A percentile compares a stretch with the other conserved stretches of the same genome.
Conservation (phyloP, 805 yeast genomes). For the Teunomyces aglyptinius region DNA sequence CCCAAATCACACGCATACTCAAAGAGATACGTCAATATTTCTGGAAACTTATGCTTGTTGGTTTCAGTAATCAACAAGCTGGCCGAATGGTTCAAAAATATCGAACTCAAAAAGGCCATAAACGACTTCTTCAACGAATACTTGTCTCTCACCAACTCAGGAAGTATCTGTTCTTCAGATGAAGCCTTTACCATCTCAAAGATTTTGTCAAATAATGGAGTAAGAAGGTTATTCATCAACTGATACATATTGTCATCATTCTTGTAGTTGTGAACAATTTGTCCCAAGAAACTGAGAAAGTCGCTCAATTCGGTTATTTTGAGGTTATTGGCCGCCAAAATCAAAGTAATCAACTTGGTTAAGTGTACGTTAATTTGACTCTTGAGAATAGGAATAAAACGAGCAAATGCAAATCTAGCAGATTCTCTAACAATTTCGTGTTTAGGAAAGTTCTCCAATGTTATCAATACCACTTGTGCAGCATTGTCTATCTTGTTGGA, state of each 20-base stretch:
- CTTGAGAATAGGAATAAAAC: slow-evolving; percentile 73
- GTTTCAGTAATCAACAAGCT: slow-evolving; percentile 71
- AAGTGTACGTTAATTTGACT: slow-evolving; percentile 47
- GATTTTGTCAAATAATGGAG: slow-evolving; percentile 71
- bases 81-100: slow-evolving; percentile 75
- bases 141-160: slow-evolving; percentile 67
- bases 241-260: slow-evolving; percentile 66
- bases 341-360: slow-evolving; percentile 65
- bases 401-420: slow-evolving; percentile 79
- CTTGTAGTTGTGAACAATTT: slow-evolving; percentile 76
- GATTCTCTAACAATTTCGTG: slow-evolving; percentile 78
- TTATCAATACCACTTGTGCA: slow-evolving; percentile 79
- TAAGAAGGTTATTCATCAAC: slow-evolving; percentile 66
- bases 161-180: slow-evolving; percentile 36
- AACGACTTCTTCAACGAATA: slow-evolving; percentile 66
- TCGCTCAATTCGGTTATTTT: slow-evolving; percentile 69
- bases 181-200: slow-evolving; percentile 46
- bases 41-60: slow-evolving; percentile 60
- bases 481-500: slow-evolving; percentile 54
- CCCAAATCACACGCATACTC: slow-evolving; percentile 60
- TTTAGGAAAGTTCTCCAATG: slow-evolving; percentile 70
- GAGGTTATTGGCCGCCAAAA: slow-evolving; percentile 55
- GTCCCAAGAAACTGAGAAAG: slow-evolving; percentile 83
- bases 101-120: slow-evolving; percentile 63
- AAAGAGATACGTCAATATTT: slow-evolving; percentile 60